phyloP scores from a whole-genome alignment of 2,329 filamentous ascomycete species.

The Rhytidhysteron rufulum region DNA sequence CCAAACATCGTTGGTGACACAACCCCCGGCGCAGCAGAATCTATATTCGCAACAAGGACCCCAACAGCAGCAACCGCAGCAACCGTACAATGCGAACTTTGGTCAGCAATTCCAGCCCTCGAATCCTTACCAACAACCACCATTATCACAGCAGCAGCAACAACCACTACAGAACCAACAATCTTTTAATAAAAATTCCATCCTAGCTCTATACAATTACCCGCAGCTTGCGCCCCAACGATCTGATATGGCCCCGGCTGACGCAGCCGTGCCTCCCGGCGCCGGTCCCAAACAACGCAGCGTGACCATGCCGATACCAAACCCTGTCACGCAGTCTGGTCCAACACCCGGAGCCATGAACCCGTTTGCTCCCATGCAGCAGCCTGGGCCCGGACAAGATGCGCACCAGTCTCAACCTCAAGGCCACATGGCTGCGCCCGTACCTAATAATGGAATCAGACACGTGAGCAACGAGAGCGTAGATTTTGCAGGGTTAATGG shows the following conservation, averaged over 20 bases:
- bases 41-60: slow-evolving; percentile 13
- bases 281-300: slow-evolving; percentile 27
- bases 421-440: slow-evolving; percentile 15
- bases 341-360: slow-evolving; percentile 49
- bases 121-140: slow-evolving; percentile 33
- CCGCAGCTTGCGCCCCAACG: slow-evolving; percentile 49
- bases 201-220: slow-evolving; percentile 70
- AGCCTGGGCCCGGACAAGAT: slow-evolving; percentile 5
- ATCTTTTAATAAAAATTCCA: slow-evolving; percentile 66
- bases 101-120: slow-evolving; percentile 31
- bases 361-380: slow-evolving; percentile 45
- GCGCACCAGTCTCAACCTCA: slow-evolving; percentile 17
- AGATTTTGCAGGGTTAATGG: slow-evolving; percentile 57
- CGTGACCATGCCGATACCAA: slow-evolving; percentile 34
- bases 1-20: slow-evolving; percentile 31
- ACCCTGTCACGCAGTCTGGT: slow-evolving; percentile 11
- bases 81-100: slow-evolving; percentile 11
- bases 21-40: slow-evolving; percentile 13
- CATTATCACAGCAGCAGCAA: slow-evolving; percentile 16
- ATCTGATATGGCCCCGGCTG: slow-evolving; percentile 32
- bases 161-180: slow-evolving; percentile 28
- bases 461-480: slow-evolving; percentile 68
- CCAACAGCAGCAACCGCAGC: slow-evolving; percentile 9
- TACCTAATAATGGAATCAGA: slow-evolving; percentile 27
- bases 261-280: slow-evolving; percentile 17